Evolutionary conservation across 129 eudicot genomes (phyloP).

Genomic region (Kitagawia praeruptora): DNA sequence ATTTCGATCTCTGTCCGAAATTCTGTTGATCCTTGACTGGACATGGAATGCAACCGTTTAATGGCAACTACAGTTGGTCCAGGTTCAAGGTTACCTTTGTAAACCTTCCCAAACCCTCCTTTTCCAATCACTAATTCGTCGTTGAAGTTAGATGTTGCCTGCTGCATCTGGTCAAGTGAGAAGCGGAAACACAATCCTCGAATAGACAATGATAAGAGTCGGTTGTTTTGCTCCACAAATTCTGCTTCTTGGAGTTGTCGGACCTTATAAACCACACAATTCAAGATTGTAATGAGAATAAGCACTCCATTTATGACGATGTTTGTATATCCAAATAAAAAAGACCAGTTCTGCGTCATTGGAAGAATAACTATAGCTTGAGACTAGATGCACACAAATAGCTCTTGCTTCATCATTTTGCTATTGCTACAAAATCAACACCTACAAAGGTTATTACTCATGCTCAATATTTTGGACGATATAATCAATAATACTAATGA

Average conservation of each 20-base stretch:
- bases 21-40: conserved; percentile 21
- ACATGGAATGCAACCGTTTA: conserved; percentile 15
- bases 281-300: conserved; percentile 1
- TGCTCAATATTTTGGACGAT: not conserved
- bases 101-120: conserved; percentile 15
- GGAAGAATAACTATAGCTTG: not conserved
- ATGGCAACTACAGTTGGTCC: conserved; percentile 18
- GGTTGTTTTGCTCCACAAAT: not conserved
- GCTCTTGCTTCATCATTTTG: not conserved
- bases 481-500: too few species aligned
- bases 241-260: conserved; percentile 13
- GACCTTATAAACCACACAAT: conserved; percentile 11
- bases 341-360: not conserved
- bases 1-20: not conserved
- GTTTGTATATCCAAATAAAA: not conserved
- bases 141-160: conserved; percentile 16
- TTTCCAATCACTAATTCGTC: conserved; percentile 17
- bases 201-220: not conserved
- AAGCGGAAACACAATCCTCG: conserved; percentile 13
- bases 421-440: not conserved
- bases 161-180: conserved; percentile 22
- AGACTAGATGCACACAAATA: not conserved
- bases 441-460: not conserved
- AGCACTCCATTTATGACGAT: not conserved
- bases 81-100: not conserved